Base-by-base conservation (phyloP, 768 basidiomycete genomes). In the Rhodotorula toruloides region DNA sequence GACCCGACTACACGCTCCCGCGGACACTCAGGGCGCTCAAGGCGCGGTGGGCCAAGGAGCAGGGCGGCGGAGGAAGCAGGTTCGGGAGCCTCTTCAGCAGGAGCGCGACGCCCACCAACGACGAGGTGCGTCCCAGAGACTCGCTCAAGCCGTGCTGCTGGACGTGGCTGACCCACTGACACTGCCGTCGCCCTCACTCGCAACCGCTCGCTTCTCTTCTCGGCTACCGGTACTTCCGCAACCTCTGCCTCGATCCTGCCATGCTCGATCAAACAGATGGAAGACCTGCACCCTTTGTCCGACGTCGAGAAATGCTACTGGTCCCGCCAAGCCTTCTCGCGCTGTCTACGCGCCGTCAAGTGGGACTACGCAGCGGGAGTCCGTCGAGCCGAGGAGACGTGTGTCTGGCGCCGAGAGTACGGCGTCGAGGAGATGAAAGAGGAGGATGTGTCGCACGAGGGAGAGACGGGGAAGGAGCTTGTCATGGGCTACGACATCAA, bases 391-490 rank as follows among this genome's bases (percentile, higher is more conserved):
- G 87, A 91, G 74, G 82, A 76, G 29, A 90, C 90, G 2, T 79
- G 89, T 39, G 83, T 81, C 66, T 92, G 91, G 91, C 80, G 90
- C 55, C 82, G 90, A 40, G 88, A 89, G 59, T 91, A 82, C 75
- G 87, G 87, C 19, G 70, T 91, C 25, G 84, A 86, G 70, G 61
- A 77, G 36, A 76, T 90, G 74, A 84, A 82, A 1, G 77, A 86
- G 6, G 81, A 82, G 0, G 79, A 83, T 66, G 84, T 94, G 68
- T 86, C 88, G 71, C 84, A 85, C 25, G 91, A 93, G 79, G 88
- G 63, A 14, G 68, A 87, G 54, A 93, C 90, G 8, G 91, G 91
- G 39, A 93, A 94, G 78, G 82, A 85, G 75, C 79, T 91, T 54
- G 68, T 86, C 25, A 88, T 87, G 71, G 91, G 91, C 9, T 90